phyloP scores from a whole-genome alignment of 176 grass and related monocot genomes.

The Alopecurus myosuroides region DNA sequence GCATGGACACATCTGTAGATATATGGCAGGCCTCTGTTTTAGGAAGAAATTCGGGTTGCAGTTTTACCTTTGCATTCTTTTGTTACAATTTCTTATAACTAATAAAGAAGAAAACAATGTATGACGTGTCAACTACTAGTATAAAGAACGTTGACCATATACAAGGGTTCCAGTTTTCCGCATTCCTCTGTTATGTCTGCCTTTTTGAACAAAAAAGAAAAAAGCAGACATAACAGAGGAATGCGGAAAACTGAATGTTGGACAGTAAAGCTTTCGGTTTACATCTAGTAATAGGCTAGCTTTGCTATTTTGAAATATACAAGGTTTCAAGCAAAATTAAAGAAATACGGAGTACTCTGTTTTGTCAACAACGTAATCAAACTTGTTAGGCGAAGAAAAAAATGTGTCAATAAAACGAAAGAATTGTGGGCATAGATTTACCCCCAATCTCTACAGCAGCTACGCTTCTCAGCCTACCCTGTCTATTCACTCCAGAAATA shows the following conservation, averaged over 20 bases:
- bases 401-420: not conserved
- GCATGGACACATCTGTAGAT: not conserved
- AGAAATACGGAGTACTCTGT: not conserved
- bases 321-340: not conserved
- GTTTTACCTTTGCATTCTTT: not conserved
- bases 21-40: constrained; percentile 5
- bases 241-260: too few relatives aligned
- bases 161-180: not conserved
- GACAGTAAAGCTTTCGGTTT: too few relatives aligned
- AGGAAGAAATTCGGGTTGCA: not conserved
- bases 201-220: too few relatives aligned
- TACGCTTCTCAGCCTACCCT: not conserved
- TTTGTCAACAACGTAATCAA: not conserved
- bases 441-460: not conserved
- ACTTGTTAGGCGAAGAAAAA: not conserved
- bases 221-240: too few relatives aligned
- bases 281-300: too few relatives aligned
- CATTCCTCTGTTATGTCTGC: not conserved
- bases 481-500: not conserved
- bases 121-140: not conserved
- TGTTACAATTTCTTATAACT: not conserved
- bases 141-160: not conserved
- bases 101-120: constrained; percentile 11
- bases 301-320: too few relatives aligned
- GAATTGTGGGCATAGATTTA: not conserved